Evolutionary conservation across 2,329 filamentous ascomycete species (phyloP).

Genomic region (Paracoccidioides brasiliensis): DNA sequence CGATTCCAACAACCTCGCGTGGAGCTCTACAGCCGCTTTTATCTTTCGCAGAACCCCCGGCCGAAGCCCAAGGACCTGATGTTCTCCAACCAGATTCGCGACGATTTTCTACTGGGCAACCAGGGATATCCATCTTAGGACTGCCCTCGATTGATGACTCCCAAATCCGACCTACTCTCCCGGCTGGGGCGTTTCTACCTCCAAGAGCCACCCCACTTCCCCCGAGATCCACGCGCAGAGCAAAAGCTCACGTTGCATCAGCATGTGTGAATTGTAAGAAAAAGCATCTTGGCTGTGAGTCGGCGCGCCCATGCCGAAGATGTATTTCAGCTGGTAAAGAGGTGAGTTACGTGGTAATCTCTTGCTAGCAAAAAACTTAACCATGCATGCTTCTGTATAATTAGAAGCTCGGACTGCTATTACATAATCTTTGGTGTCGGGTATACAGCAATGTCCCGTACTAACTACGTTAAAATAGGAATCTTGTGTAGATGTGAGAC

Average conservation of each 20-base stretch:
- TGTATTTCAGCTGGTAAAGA: constrained; percentile 27
- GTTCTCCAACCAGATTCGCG: background rate
- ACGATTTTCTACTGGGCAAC: background rate
- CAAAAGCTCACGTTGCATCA: constrained; percentile 26
- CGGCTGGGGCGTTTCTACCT: constrained; percentile 6
- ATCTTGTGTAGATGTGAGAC: constrained; percentile 23
- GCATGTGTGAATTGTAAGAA: constrained; percentile 29
- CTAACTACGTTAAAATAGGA: constrained; percentile 14
- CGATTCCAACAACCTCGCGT: constrained; percentile 4
- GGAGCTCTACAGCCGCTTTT: constrained; percentile 4
- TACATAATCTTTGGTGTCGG: background rate
- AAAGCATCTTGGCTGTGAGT: constrained; percentile 27
- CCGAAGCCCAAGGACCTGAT: constrained; percentile 1
- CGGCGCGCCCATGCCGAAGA: constrained; percentile 22
- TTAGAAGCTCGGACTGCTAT: background rate
- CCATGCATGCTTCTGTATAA: background rate
- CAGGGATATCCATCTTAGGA: background rate
- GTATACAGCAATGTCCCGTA: background rate
- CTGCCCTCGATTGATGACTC: constrained; percentile 3
- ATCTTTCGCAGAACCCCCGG: constrained; percentile 8
- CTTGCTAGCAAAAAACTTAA: background rate
- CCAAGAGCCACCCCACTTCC: constrained; percentile 10
- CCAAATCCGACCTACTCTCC: constrained; percentile 9
- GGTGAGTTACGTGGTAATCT: constrained; percentile 13
- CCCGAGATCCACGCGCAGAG: constrained; percentile 21